phyloP scores from a whole-genome alignment of 352 stramenopile genomes.

The Pythium rishiriense region DNA sequence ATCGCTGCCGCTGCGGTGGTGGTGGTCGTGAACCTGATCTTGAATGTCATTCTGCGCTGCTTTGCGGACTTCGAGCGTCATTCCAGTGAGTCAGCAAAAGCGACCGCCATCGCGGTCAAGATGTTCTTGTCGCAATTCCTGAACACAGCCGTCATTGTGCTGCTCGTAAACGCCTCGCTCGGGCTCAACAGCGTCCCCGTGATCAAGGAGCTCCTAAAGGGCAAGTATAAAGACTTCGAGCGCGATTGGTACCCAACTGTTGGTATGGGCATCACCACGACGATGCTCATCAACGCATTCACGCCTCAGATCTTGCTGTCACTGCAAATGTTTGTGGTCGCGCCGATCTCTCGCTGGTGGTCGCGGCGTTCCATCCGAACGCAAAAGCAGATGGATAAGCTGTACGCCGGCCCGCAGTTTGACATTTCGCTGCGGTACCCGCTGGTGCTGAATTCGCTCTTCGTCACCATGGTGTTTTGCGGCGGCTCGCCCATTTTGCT shows the following conservation, averaged over 20 bases:
- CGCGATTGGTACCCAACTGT: slow-evolving; percentile 86
- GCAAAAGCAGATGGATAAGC: slow-evolving; percentile 73
- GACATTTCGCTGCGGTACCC: slow-evolving; percentile 82
- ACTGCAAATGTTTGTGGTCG: slow-evolving; percentile 60
- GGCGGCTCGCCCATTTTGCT: slow-evolving; percentile 78
- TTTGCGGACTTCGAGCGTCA: slow-evolving; percentile 77
- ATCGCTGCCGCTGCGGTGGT: slow-evolving; percentile 61
- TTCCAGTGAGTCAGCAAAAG: slow-evolving; percentile 81
- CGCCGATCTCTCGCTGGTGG: slow-evolving; percentile 45
- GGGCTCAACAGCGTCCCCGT: slow-evolving; percentile 43
- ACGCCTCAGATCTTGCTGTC: slow-evolving; percentile 63
- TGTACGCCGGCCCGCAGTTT: slow-evolving; percentile 74
- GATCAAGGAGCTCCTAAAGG: slow-evolving; percentile 61
- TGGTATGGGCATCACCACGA: slow-evolving; percentile 85
- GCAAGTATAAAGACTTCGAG: slow-evolving; percentile 82
- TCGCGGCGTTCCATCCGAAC: slow-evolving; percentile 50
- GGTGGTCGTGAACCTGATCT: slow-evolving; percentile 73
- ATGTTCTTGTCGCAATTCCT: slow-evolving; percentile 83
- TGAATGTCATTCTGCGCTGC: slow-evolving; percentile 65
- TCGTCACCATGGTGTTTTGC: slow-evolving; percentile 83
- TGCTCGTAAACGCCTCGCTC: slow-evolving; percentile 73
- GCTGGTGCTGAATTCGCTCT: slow-evolving; percentile 82
- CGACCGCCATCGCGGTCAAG: slow-evolving; percentile 69
- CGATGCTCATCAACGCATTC: slow-evolving; percentile 85
- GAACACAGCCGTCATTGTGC: slow-evolving; percentile 82